These are phyloP conservation scores for Colletotrichum spinosum DNA, from an alignment of 2,329 filamentous ascomycete species.

Conservation along the genomic window DNA sequence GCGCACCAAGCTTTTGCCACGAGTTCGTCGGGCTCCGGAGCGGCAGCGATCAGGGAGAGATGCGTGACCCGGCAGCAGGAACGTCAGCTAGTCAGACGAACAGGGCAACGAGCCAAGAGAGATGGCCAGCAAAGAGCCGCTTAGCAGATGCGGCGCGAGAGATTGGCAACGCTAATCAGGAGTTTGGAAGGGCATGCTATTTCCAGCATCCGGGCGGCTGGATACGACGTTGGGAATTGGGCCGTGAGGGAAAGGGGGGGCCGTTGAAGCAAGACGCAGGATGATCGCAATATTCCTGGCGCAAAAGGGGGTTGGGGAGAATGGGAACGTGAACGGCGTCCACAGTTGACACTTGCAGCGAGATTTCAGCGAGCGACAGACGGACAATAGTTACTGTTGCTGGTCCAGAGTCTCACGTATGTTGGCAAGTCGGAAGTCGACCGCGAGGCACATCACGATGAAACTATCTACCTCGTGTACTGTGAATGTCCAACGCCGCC, in stretches of 20 bases:
- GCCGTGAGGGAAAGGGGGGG: background rate
- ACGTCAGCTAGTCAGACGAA: background rate
- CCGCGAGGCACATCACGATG: background rate
- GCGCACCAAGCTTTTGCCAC: background rate
- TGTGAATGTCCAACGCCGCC: too few relatives aligned
- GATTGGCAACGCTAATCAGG: background rate
- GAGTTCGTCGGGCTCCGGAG: background rate
- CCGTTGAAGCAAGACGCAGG: background rate
- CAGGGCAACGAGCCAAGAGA: background rate
- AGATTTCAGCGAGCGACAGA: background rate
- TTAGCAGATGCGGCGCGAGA: conserved; percentile 1
- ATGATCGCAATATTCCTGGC: conserved; percentile 7
- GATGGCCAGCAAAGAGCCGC: background rate
- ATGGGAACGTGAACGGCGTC: background rate
- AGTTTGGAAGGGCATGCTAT: conserved; percentile 15
- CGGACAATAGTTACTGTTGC: too few relatives aligned
- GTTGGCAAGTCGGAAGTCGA: background rate
- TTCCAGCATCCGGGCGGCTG: conserved; percentile 5
- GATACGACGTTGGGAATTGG: conserved; percentile 6
- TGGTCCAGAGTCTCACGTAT: too few relatives aligned
- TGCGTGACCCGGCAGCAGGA: background rate
- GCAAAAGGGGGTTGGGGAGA: background rate
- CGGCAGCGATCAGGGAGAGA: background rate
- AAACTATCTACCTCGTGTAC: too few relatives aligned
- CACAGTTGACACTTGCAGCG: background rate